These are phyloP conservation scores for Schizonepeta tenuifolia DNA, from an alignment of 257 asterid genomes.

Conservation along the genomic window DNA sequence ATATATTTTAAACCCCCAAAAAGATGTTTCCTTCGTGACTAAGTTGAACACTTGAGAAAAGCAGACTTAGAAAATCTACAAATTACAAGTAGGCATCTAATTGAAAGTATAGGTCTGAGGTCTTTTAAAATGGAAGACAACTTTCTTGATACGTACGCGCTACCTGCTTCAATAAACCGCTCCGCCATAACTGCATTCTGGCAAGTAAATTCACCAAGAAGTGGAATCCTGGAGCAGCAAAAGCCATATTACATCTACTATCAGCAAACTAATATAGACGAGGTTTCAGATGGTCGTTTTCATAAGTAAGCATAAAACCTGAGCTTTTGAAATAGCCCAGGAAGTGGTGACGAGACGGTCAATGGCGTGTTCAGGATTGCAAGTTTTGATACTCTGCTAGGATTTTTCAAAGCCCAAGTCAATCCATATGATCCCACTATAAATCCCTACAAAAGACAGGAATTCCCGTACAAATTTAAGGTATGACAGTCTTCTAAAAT, in stretches of 20 bases:
- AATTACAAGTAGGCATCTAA: constrained; percentile 22
- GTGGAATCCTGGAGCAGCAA: constrained; percentile 72
- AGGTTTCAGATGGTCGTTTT: constrained; percentile 9
- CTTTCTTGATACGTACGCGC: constrained; percentile 88
- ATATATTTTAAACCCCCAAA: not conserved
- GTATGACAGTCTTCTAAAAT: not conserved
- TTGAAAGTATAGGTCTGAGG: constrained; percentile 6
- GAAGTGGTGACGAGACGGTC: constrained; percentile 88
- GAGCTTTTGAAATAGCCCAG: constrained; percentile 92
- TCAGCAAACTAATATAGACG: constrained; percentile 20
- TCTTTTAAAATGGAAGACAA: constrained; percentile 28
- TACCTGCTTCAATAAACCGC: constrained; percentile 99
- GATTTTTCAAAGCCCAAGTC: constrained; percentile 93
- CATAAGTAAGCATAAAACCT: constrained; percentile 48
- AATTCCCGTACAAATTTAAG: constrained; percentile 1
- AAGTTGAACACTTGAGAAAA: not conserved
- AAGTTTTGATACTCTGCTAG: constrained; percentile 74
- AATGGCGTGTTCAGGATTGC: constrained; percentile 84
- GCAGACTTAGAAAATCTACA: constrained; percentile 13
- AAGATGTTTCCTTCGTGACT: not conserved
- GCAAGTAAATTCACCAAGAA: constrained; percentile 91
- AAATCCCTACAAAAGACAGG: constrained; percentile 65
- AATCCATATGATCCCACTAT: constrained; percentile 95
- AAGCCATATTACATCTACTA: constrained; percentile 27
- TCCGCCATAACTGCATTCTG: constrained; percentile 97